A percentile compares a stretch with the other conserved stretches of the same genome.
phyloP scores from a whole-genome alignment of 257 asterid species.

The Przewalskia tangutica region DNA sequence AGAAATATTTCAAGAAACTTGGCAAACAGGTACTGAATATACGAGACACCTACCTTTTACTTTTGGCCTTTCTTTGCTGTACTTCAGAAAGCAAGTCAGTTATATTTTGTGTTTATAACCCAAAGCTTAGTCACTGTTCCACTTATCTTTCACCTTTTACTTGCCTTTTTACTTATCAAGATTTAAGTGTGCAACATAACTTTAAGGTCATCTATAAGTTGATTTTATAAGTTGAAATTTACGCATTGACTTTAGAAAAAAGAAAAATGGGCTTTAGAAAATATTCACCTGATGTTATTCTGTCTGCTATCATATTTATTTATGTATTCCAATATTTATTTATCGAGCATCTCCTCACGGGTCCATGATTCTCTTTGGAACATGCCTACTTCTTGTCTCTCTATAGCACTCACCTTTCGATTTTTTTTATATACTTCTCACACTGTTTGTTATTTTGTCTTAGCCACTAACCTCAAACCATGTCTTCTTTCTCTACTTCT shows the following conservation, averaged over 20 bases:
- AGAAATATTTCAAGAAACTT: too few species aligned
- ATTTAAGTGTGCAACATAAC: too few species aligned
- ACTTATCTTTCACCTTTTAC: slow-evolving; percentile 1
- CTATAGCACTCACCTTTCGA: slow-evolving; percentile 14
- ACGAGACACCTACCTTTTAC: neutral
- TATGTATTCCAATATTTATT: slow-evolving; percentile 6
- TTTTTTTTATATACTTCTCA: neutral
- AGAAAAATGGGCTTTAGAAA: neutral
- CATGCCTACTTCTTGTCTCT: slow-evolving; percentile 16
- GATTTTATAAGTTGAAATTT: too few species aligned
- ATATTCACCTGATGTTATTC: neutral
- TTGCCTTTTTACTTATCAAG: neutral
- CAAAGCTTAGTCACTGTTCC: slow-evolving; percentile 4
- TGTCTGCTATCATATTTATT: slow-evolving; percentile 3
- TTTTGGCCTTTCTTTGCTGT: neutral
- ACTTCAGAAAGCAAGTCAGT: neutral
- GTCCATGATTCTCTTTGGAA: slow-evolving; percentile 48
- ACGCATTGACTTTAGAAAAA: too few species aligned
- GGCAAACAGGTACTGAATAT: too few species aligned
- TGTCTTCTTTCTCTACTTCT: slow-evolving; percentile 14
- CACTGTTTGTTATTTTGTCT: slow-evolving; percentile 31
- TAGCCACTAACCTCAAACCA: neutral
- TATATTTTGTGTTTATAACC: neutral
- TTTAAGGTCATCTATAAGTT: too few species aligned
- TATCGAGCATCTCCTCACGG: slow-evolving; percentile 34